Base-by-base conservation (phyloP, 225 moss, liverwort and hornwort genomes). In the Climacium dendroides region DNA sequence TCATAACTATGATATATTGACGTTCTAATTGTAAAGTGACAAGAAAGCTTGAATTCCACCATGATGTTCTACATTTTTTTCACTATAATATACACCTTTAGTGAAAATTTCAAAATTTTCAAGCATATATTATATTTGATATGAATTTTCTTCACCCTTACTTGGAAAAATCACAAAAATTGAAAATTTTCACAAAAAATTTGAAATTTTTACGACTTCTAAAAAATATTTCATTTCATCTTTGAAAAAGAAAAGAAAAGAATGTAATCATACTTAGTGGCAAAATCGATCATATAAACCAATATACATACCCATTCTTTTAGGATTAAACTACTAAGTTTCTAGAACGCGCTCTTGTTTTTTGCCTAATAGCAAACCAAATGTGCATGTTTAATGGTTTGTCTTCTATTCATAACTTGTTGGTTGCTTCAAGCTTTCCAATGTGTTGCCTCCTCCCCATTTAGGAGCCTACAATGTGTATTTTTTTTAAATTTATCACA, bases 261-360 rank as follows among this genome's bases (percentile, higher is more conserved):
- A n/a, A n/a, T 70, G 2, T 5, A 70, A 10, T 28, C 5, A 28
- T 28, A 71, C 3, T 13, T 71, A 28, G 10, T 28, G 5, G 5
- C 3, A 26, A 18, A 45, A 10, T 45, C 11, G 10, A 72, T 18
- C 17, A 29, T 72, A 18, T 2, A 10, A 45, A 72, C 10, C 4
- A 72, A 47, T 1, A 1, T 0, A 28, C 10, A 45, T 6, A 3
- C 2, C 1, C 0, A 0, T 17, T 45, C 4, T 10, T n/a, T 10
- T 17, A 10, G 16, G 6, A 5, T 16, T 45, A 28, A 28, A 29
- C 6, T 45, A 1, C 6, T 72, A 72, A 17, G 3, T 28, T 43
- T 71, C 6, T 43, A 28, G 2, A 28, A 45, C 1, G 3, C 0
- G 0, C 2, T 45, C 2, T 28, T 10, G 45, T 45, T 45, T 43